Evolutionary conservation across 306 rosid species (phyloP), one percentile per base, ranked within the genome.

Genomic region (Prunus mongolica): DNA sequence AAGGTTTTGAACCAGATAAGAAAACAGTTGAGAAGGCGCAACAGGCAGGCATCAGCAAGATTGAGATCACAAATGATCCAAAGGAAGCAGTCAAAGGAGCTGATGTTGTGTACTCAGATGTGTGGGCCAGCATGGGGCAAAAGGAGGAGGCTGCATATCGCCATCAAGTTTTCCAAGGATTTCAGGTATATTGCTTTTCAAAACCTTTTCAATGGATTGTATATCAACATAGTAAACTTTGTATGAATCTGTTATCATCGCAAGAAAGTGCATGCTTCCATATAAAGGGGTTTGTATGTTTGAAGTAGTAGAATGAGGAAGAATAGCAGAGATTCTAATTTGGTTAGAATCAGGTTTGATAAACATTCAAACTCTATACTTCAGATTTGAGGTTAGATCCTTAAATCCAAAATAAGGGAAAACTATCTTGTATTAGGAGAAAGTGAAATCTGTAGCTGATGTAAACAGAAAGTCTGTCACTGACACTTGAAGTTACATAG

Each of bases 101-200:
- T 65, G 96, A 95, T 75, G 88, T 96, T 72, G 93, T 92, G 65
- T 96, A 96, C 82, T 88, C 99, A 14, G 96, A 91, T 86, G 96
- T 92, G 75, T 96, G 98, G 98, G 97, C 99, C 54, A 92, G 99
- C 88, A 96, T 96, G 99, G 98, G 99, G 68, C 99, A 95, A 83
- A 95, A 95, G 86, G 99, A 95, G 77, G 99, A 92, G 85, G 97
- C 99, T 88, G 96, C 79, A 10, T 4, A 82, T 81, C 90, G 99
- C 2, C 93, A 83, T 41, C 81, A 90, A 85, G 93, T 61, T 67
- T 96, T 96, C 82, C 80, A 87, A 78, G 97, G 87, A 65, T 96
- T 96, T 87, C 99, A 96, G 98, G 99, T 92, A 82, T 34, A 27
- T 77, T 38, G 25, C 28, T 9, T 19, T 24, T 15, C 46, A 16